Evolutionary conservation across 73 alveolate species (phyloP).

Genomic region (Urostyla sp.): DNA sequence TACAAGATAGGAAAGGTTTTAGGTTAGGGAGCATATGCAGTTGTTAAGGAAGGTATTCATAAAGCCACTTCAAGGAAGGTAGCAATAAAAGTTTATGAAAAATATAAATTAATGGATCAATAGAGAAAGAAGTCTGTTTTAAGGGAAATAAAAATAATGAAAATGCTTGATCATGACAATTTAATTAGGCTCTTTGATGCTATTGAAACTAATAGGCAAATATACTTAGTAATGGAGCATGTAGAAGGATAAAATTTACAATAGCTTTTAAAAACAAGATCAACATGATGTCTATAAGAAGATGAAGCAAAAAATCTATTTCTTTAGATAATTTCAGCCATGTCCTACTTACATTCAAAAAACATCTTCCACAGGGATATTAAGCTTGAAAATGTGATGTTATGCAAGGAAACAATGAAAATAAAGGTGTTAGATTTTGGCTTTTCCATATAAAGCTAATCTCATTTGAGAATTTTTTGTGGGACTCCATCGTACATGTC

Average conservation of each 20-base stretch:
- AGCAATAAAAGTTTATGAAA: constrained; percentile 82
- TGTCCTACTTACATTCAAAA: constrained; percentile 70
- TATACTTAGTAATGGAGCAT: constrained; percentile 77
- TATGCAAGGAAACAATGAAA: constrained; percentile 61
- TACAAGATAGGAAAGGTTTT: constrained; percentile 76
- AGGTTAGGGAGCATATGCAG: constrained; percentile 95
- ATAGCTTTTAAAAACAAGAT: constrained; percentile 58
- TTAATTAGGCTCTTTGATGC: constrained; percentile 88
- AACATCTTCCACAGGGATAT: constrained; percentile 83
- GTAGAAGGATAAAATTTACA: constrained; percentile 68
- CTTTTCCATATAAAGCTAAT: constrained; percentile 61
- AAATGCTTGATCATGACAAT: constrained; percentile 85
- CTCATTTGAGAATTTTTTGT: constrained; percentile 69
- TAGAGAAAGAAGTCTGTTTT: constrained; percentile 77
- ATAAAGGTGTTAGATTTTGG: constrained; percentile 90
- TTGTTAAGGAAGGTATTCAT: constrained; percentile 88
- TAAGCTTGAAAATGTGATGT: constrained; percentile 84
- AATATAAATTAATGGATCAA: constrained; percentile 76
- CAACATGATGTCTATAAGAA: constrained; percentile 69
- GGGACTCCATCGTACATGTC: constrained; percentile 94
- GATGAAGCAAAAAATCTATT: constrained; percentile 78
- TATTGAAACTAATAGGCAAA: constrained; percentile 82
- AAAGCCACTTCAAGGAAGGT: constrained; percentile 74
- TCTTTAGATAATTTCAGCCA: constrained; percentile 70
- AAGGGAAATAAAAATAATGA: constrained; percentile 78